Percentiles rank a stretch among this genome's conserved stretches.
Evolutionary conservation across 2,329 filamentous ascomycete genomes (phyloP).

Genomic region (Berkeleyomyces basicola): DNA sequence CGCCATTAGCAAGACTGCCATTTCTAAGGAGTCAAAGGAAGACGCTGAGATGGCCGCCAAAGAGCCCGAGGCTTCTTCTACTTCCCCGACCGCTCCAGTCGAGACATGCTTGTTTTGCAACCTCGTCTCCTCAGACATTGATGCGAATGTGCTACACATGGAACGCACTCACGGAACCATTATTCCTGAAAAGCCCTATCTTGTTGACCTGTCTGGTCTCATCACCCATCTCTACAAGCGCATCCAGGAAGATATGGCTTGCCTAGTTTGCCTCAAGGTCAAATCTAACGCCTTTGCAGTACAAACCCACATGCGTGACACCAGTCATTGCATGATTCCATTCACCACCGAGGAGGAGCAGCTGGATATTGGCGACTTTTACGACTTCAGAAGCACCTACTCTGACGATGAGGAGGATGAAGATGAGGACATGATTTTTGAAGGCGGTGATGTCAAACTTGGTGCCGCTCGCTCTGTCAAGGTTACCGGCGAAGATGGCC

Average conservation of each 20-base stretch:
- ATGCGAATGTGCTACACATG: slow-evolving; percentile 80
- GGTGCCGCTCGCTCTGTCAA: slow-evolving; percentile 41
- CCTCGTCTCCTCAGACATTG: slow-evolving; percentile 56
- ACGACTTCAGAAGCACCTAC: slow-evolving; percentile 93
- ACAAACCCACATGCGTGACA: slow-evolving; percentile 95
- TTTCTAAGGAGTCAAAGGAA: slow-evolving; percentile 36
- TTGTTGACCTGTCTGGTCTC: slow-evolving; percentile 69
- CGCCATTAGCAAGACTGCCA: slow-evolving; percentile 56
- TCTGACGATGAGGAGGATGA: slow-evolving; percentile 57
- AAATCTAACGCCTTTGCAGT: slow-evolving; percentile 64
- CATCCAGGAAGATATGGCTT: slow-evolving; percentile 65
- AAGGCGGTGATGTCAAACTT: slow-evolving; percentile 50
- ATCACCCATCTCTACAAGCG: slow-evolving; percentile 64
- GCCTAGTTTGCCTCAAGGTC: slow-evolving; percentile 71
- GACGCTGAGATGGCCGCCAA: slow-evolving; percentile 25
- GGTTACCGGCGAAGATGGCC: slow-evolving; percentile 33
- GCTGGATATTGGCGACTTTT: slow-evolving; percentile 87
- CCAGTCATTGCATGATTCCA: slow-evolving; percentile 91
- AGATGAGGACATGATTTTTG: slow-evolving; percentile 28
- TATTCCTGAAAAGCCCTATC: slow-evolving; percentile 72
- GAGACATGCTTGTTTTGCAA: slow-evolving; percentile 77
- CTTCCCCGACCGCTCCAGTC: slow-evolving; percentile 19
- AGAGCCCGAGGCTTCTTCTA: slow-evolving; percentile 24
- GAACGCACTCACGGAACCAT: slow-evolving; percentile 88
- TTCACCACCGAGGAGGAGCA: slow-evolving; percentile 80